A percentile compares a stretch with the other conserved stretches of the same genome.
These are phyloP conservation scores for Pichia exigua DNA, from an alignment of 805 yeast species.

Conservation along the genomic window DNA sequence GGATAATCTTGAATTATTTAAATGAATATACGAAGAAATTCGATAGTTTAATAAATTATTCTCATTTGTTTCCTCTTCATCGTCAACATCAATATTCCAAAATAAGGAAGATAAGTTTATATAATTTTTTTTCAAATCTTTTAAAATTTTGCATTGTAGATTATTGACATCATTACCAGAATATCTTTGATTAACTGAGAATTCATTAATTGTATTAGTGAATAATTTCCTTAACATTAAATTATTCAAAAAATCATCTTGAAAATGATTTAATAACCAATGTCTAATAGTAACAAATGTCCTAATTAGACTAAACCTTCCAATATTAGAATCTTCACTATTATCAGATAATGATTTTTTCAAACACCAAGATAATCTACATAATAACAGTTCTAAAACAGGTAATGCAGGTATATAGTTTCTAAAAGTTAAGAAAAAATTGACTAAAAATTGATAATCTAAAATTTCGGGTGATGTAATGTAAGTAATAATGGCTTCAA, in stretches of 20 bases:
- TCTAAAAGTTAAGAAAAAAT: slow-evolving; percentile 80
- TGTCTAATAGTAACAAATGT: slow-evolving; percentile 83
- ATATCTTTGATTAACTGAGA: slow-evolving; percentile 22
- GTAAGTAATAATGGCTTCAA: slow-evolving; percentile 43
- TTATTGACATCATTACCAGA: slow-evolving; percentile 10
- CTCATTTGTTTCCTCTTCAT: background rate
- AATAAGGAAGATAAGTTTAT: slow-evolving; percentile 25
- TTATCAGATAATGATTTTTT: slow-evolving; percentile 20
- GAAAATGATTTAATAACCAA: slow-evolving; percentile 83
- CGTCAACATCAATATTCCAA: slow-evolving; percentile 22
- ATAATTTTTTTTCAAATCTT: slow-evolving; percentile 29
- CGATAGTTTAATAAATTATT: slow-evolving; percentile 17
- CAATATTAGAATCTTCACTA: slow-evolving; percentile 34
- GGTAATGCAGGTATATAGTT: slow-evolving; percentile 53
- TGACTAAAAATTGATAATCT: slow-evolving; percentile 72
- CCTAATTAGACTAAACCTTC: slow-evolving; percentile 63
- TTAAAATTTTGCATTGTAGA: slow-evolving; percentile 22
- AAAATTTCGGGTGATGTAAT: slow-evolving; percentile 66
- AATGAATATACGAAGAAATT: slow-evolving; percentile 21
- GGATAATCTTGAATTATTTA: slow-evolving; percentile 30
- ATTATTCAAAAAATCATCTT: slow-evolving; percentile 68
- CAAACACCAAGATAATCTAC: slow-evolving; percentile 69
- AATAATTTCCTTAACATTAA: slow-evolving; percentile 39
- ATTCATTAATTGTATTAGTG: slow-evolving; percentile 34
- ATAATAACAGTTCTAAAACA: slow-evolving; percentile 51